phyloP scores from a whole-genome alignment of 2,329 filamentous ascomycete genomes.

The Sclerotinia glacialis region DNA sequence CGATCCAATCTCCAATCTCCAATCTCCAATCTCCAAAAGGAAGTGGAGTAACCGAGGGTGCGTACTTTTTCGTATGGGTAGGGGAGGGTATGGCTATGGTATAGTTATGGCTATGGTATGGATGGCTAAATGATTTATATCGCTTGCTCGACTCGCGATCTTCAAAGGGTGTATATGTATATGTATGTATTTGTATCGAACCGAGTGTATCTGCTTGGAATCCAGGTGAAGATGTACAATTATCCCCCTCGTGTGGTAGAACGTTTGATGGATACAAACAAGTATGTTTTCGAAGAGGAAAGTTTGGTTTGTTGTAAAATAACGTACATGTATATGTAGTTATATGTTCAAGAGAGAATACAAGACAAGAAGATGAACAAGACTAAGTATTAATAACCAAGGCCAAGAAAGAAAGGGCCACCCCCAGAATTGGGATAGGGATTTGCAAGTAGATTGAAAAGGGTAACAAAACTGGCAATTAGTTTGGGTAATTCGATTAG shows the following conservation, averaged over 20 bases:
- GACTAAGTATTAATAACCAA: slow-evolving; percentile 1
- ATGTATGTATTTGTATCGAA: background rate
- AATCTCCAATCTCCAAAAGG: background rate
- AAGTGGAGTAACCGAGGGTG: background rate
- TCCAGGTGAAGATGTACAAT: too few species aligned
- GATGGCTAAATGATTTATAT: background rate
- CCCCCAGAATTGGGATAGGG: slow-evolving; percentile 15
- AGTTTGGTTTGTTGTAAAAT: background rate
- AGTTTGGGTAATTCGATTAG: background rate
- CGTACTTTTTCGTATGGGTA: background rate
- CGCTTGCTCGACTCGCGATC: background rate
- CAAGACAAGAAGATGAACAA: background rate
- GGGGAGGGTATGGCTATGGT: too few species aligned
- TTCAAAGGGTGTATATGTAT: too few species aligned
- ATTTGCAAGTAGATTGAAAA: slow-evolving; percentile 3
- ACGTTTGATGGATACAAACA: background rate
- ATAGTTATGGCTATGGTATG: too few species aligned
- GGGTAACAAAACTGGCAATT: background rate
- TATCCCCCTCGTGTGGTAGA: background rate
- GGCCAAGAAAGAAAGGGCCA: background rate
- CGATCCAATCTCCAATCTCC: background rate
- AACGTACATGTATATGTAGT: background rate
- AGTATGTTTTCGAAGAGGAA: background rate
- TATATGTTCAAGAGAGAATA: background rate
- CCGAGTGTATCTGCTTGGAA: background rate